phyloP scores from a whole-genome alignment of 306 rosid species.

The Abrus pulchellus region DNA sequence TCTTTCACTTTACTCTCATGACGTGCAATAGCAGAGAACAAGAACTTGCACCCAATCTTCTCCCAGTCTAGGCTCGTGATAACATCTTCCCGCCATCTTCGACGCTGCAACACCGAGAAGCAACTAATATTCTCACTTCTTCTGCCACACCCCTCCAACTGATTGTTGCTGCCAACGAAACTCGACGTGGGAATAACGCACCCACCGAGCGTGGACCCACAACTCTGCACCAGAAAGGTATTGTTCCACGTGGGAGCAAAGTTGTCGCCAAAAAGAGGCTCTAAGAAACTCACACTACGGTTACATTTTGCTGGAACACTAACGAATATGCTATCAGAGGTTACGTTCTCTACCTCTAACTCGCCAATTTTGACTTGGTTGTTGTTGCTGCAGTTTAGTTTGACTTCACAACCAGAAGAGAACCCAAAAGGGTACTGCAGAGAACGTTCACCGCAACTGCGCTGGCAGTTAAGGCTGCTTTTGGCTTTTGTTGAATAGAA shows the following conservation, averaged over 20 bases:
- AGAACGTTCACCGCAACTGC: constrained; percentile 49
- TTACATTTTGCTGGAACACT: constrained; percentile 58
- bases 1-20: constrained; percentile 24
- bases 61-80: background rate
- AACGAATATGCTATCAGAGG: constrained; percentile 63
- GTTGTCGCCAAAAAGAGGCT: constrained; percentile 49
- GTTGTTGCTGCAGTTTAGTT: constrained; percentile 46
- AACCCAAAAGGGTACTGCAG: constrained; percentile 80
- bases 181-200: constrained; percentile 54
- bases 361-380: constrained; percentile 46
- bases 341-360: constrained; percentile 59
- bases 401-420: constrained; percentile 53
- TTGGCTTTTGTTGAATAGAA: constrained; percentile 50
- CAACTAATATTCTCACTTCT: constrained; percentile 54
- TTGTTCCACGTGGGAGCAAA: constrained; percentile 62
- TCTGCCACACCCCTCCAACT: constrained; percentile 28
- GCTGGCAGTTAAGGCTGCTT: constrained; percentile 4
- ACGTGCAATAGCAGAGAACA: constrained; percentile 66
- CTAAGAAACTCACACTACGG: constrained; percentile 38
- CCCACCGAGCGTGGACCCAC: constrained; percentile 32
- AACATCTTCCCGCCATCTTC: background rate
- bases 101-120: constrained; percentile 40
- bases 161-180: constrained; percentile 29
- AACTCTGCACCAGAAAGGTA: constrained; percentile 61
- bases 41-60: constrained; percentile 27